These are phyloP conservation scores for Pseudoperonospora humuli DNA, from an alignment of 352 stramenopile genomes.

Conservation along the genomic window DNA sequence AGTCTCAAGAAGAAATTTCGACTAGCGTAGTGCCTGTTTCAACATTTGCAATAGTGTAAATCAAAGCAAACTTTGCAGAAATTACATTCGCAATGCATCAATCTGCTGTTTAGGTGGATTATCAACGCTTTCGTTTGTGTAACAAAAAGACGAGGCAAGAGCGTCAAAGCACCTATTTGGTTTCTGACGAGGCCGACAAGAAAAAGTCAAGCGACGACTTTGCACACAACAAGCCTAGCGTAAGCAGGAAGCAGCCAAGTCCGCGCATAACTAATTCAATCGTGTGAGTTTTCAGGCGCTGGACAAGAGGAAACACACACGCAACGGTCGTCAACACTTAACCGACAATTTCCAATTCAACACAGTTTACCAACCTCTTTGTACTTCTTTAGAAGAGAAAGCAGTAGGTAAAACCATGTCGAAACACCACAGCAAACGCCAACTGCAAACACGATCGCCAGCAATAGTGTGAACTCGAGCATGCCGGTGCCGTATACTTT, in stretches of 20 bases:
- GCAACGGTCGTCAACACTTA: conserved; percentile 1
- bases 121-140: neutral
- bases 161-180: conserved; percentile 24
- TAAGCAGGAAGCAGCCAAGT: conserved; percentile 79
- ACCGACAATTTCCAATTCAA: neutral
- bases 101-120: conserved; percentile 3
- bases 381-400: conserved; percentile 85
- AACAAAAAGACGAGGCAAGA: neutral
- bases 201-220: conserved; percentile 87
- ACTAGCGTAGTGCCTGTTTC: too few relatives aligned
- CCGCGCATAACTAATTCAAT: conserved; percentile 78
- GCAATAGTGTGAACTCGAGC: conserved; percentile 79
- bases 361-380: conserved; percentile 54
- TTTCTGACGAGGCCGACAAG: conserved; percentile 32
- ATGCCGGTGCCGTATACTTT: conserved; percentile 82
- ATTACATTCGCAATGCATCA: conserved; percentile 19
- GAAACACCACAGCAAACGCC: conserved; percentile 81
- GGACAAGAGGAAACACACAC: neutral
- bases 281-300: conserved; percentile 81
- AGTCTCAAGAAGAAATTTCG: too few relatives aligned
- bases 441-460: conserved; percentile 78
- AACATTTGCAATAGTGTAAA: too few relatives aligned
- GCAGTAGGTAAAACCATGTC: conserved; percentile 84
- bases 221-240: conserved; percentile 65
- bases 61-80: too few relatives aligned